Conservation (phyloP, 2,329 filamentous ascomycete genomes). For the Nothopassalora personata region DNA sequence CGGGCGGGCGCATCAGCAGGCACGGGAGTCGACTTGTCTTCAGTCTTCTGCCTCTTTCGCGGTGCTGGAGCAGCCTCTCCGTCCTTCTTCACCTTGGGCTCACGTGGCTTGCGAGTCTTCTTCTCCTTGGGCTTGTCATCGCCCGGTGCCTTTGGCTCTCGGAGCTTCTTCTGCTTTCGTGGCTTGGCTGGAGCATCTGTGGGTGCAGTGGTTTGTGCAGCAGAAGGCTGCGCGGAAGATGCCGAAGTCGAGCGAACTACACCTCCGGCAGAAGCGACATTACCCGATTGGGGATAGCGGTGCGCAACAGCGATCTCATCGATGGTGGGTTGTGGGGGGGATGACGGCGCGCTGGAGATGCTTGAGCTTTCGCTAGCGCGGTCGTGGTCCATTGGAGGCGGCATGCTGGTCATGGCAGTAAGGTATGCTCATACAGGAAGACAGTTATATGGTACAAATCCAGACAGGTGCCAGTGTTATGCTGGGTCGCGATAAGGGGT, state of each 20-base stretch:
- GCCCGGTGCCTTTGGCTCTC: constrained; percentile 28
- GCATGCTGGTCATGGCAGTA: constrained; percentile 3
- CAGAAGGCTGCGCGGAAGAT: constrained; percentile 21
- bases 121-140: constrained; percentile 40
- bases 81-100: constrained; percentile 42
- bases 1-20: constrained; percentile 18
- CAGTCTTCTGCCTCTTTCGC: constrained; percentile 47
- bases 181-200: constrained; percentile 35
- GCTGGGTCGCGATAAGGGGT: neutral
- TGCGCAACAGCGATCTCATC: constrained; percentile 4
- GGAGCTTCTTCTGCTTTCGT: constrained; percentile 38
- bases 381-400: constrained; percentile 5
- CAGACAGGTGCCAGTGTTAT: neutral
- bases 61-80: constrained; percentile 35
- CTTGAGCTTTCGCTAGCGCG: constrained; percentile 5
- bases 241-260: constrained; percentile 26
- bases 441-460: neutral
- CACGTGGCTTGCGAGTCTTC: constrained; percentile 42
- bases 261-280: constrained; percentile 30
- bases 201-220: constrained; percentile 23
- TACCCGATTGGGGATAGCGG: neutral
- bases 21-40: constrained; percentile 26
- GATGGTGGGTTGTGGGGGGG: constrained; percentile 4
- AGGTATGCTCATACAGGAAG: constrained; percentile 1
- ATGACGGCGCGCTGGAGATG: constrained; percentile 10